phyloP scores from a whole-genome alignment of 169 alveolate species.

The Nephromyces sp. region DNA sequence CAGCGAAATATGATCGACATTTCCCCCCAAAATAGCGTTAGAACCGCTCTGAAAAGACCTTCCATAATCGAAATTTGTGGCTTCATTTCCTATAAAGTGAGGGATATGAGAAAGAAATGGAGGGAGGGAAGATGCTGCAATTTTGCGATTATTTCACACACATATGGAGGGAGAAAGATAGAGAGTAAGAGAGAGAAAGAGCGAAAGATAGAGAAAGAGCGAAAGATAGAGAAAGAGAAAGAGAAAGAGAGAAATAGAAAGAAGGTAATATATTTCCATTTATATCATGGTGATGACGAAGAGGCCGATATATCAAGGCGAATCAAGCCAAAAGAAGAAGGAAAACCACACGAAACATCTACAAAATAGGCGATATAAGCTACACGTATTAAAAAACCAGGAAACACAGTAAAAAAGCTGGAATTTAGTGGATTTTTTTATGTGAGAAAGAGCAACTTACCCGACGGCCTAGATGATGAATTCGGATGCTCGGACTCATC shows the following conservation, averaged over 20 bases:
- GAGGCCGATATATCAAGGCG: background rate
- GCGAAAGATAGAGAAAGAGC: background rate
- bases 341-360: background rate
- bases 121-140: too few species aligned
- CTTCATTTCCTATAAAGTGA: too few species aligned
- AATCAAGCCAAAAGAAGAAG: background rate
- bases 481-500: constrained; percentile 9
- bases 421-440: background rate
- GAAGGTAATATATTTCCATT: background rate
- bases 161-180: background rate
- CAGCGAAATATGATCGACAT: too few species aligned
- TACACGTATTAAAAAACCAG: background rate
- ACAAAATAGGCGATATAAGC: background rate
- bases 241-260: background rate
- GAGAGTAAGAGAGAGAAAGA: background rate
- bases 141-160: background rate
- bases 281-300: background rate
- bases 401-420: background rate
- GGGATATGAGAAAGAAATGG: too few species aligned
- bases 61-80: too few species aligned
- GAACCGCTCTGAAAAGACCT: too few species aligned
- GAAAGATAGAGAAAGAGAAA: background rate
- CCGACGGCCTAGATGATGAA: background rate
- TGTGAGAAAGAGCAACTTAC: background rate
- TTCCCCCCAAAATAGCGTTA: too few species aligned